Conservation (phyloP, 2,329 filamentous ascomycete species). For the Cryphonectria radicalis region DNA sequence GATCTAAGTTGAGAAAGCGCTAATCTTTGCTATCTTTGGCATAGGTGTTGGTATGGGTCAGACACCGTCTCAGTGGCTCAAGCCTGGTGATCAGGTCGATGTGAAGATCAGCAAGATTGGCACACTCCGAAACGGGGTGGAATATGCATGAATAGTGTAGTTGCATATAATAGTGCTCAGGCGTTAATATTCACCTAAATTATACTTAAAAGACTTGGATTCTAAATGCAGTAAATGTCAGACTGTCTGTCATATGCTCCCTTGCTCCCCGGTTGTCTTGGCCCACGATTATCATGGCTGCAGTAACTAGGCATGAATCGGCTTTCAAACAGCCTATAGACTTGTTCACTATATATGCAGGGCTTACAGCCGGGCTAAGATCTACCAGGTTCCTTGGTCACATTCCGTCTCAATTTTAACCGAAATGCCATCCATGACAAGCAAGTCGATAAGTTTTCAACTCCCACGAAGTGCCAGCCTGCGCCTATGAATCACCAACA, state of each 20-base stretch:
- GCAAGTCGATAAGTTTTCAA: not conserved
- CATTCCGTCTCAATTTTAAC: not conserved
- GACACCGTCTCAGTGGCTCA: conserved; percentile 43
- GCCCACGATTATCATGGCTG: not conserved
- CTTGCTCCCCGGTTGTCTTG: not conserved
- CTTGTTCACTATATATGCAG: not conserved
- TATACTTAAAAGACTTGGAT: no score
- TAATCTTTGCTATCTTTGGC: not conserved
- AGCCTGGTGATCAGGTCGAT: conserved; percentile 46
- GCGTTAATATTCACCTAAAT: not conserved
- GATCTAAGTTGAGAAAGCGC: not conserved
- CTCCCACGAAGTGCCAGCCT: not conserved
- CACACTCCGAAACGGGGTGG: conserved; percentile 45
- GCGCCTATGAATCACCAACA: not conserved
- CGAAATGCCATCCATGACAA: not conserved
- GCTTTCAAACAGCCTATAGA: conserved; percentile 1
- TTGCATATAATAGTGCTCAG: not conserved
- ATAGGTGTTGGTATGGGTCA: conserved; percentile 49
- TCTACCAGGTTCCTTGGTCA: not conserved
- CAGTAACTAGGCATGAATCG: not conserved
- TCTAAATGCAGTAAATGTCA: not conserved
- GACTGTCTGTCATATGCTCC: not conserved
- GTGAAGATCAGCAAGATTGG: conserved; percentile 46
- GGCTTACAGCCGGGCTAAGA: not conserved
- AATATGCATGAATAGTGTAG: conserved; percentile 27